Percentiles rank a stretch among this genome's conserved stretches.
phyloP scores from a whole-genome alignment of 441 rosid species.

The Cnidoscolus chayamansa region DNA sequence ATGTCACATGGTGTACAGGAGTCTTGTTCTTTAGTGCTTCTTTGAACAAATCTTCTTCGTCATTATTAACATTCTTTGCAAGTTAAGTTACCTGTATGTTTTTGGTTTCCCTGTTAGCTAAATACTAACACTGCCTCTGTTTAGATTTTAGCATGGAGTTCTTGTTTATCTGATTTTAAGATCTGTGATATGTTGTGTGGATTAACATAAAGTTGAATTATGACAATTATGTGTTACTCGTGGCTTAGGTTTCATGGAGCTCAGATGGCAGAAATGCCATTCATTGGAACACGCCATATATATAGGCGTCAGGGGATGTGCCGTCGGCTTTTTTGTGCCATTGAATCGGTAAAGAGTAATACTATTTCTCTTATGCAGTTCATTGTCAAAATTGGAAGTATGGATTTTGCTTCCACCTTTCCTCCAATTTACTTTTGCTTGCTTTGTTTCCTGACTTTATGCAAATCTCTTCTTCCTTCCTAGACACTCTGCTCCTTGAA shows the following conservation, averaged over 20 bases:
- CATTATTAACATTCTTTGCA: neutral
- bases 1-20: neutral
- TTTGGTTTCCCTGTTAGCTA: neutral
- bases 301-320: conserved; percentile 99
- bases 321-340: conserved; percentile 79
- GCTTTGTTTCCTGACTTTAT: conserved; percentile 7
- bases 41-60: neutral
- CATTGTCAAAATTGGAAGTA: neutral
- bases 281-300: conserved; percentile 93
- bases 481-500: conserved; percentile 69
- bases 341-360: conserved; percentile 65
- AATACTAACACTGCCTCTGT: neutral
- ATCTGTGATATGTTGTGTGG: neutral
- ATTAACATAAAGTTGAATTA: conserved; percentile 18
- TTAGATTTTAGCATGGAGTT: conserved; percentile 12
- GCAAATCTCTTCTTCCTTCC: conserved; percentile 18
- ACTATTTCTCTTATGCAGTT: neutral
- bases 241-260: conserved; percentile 80
- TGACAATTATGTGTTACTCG: conserved; percentile 17
- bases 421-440: conserved; percentile 8
- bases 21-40: neutral
- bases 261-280: conserved; percentile 91
- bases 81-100: neutral
- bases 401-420: conserved; percentile 16
- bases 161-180: conserved; percentile 4